A percentile compares a stretch with the other conserved stretches of the same genome.
Evolutionary conservation across 2,329 filamentous ascomycete genomes (phyloP).

Genomic region (Berkeleyomyces basicola): DNA sequence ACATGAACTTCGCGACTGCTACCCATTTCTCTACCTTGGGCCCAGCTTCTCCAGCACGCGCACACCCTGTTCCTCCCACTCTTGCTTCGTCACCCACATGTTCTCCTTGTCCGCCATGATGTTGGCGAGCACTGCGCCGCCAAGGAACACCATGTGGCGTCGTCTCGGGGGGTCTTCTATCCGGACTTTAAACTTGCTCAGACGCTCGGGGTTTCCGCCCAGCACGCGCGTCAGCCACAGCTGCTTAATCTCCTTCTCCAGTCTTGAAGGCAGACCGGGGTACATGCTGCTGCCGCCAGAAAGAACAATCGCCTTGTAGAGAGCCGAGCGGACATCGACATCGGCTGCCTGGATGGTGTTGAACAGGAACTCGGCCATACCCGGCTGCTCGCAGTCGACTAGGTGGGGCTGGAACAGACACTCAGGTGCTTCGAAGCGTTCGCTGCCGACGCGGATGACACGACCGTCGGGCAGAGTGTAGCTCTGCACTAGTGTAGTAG

Average conservation of each 20-base stretch:
- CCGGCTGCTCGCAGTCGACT: constrained; percentile 92
- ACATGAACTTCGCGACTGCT: not conserved
- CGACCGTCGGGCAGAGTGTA: constrained; percentile 95
- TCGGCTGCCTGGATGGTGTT: constrained; percentile 96
- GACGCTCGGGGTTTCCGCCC: constrained; percentile 75
- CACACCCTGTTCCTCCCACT: constrained; percentile 88
- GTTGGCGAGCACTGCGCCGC: constrained; percentile 89
- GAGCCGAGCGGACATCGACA: constrained; percentile 79
- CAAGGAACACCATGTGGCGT: constrained; percentile 98
- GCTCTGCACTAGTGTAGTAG: constrained; percentile 89
- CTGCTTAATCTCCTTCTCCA: constrained; percentile 99
- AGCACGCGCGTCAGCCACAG: constrained; percentile 89
- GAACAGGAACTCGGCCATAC: constrained; percentile 93
- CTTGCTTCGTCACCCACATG: constrained; percentile 96
- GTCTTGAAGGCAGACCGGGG: constrained; percentile 76
- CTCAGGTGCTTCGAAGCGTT: constrained; percentile 94
- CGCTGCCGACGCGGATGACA: constrained; percentile 88
- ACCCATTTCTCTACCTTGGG: constrained; percentile 44
- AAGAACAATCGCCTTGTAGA: constrained; percentile 95
- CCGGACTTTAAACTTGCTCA: constrained; percentile 98
- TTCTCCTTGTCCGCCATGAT: constrained; percentile 98
- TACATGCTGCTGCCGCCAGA: constrained; percentile 99
- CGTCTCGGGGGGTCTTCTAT: constrained; percentile 94
- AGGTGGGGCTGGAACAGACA: constrained; percentile 97
- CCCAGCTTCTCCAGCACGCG: constrained; percentile 83